Percentiles rank a stretch among this genome's conserved stretches.
Evolutionary conservation across 352 stramenopile genomes (phyloP).

Genomic region (Phytophthora tubulina): DNA sequence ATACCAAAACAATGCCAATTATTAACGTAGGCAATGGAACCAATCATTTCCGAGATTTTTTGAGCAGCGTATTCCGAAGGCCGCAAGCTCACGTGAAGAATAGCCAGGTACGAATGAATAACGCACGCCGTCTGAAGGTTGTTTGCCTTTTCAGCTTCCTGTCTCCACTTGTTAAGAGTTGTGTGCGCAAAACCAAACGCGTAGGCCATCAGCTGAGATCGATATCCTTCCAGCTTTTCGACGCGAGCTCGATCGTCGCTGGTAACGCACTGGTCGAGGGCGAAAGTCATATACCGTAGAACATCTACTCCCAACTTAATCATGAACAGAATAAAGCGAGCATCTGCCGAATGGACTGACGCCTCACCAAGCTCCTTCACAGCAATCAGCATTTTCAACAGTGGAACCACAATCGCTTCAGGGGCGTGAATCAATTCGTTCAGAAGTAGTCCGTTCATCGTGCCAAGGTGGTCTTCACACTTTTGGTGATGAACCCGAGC

Average conservation of each 20-base stretch:
- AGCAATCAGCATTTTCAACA: constrained; percentile 86
- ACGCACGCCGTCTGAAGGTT: constrained; percentile 86
- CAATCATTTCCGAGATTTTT: constrained; percentile 76
- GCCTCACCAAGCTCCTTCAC: constrained; percentile 85
- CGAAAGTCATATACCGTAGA: constrained; percentile 83
- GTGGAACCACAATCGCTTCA: constrained; percentile 79
- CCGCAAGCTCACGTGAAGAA: constrained; percentile 78
- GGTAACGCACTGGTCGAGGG: constrained; percentile 57
- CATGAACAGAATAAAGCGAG: constrained; percentile 90
- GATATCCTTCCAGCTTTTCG: constrained; percentile 59
- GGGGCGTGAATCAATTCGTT: constrained; percentile 98
- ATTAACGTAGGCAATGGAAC: constrained; percentile 87
- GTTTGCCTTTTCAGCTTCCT: constrained; percentile 75
- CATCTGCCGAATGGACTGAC: constrained; percentile 84
- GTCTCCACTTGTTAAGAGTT: constrained; percentile 83
- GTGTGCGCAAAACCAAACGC: constrained; percentile 73
- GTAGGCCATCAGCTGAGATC: constrained; percentile 65
- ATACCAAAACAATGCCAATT: constrained; percentile 94
- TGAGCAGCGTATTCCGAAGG: constrained; percentile 74
- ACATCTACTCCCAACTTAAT: constrained; percentile 86
- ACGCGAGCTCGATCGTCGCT: constrained; percentile 46
- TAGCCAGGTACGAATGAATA: constrained; percentile 85
- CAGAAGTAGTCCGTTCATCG: constrained; percentile 96
- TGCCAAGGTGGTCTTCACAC: constrained; percentile 92
- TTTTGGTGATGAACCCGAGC: constrained; percentile 81